A percentile compares a stretch with the other conserved stretches of the same genome.
Conservation (phyloP, 805 yeast species). For the Yueomyces sinensis region DNA sequence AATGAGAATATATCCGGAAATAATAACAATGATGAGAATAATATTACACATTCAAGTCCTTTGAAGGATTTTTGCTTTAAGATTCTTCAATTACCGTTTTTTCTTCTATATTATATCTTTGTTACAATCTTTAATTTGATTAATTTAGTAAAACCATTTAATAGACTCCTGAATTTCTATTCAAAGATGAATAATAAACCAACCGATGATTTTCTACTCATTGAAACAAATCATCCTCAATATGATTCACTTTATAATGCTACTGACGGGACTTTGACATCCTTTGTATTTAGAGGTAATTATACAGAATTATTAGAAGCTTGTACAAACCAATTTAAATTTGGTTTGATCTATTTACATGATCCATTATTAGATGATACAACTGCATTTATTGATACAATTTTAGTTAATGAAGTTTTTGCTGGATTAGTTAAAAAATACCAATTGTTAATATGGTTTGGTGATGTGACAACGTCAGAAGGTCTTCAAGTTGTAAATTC, state of each 20-base stretch:
- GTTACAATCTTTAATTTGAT: constrained; percentile 3
- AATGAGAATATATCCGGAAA: neutral
- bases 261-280: constrained; percentile 10
- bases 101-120: constrained; percentile 9
- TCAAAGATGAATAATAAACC: constrained; percentile 1
- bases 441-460: constrained; percentile 72
- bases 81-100: constrained; percentile 7
- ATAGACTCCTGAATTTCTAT: constrained; percentile 13
- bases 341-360: constrained; percentile 61
- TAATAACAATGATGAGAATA: neutral
- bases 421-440: constrained; percentile 33
- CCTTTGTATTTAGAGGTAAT: constrained; percentile 40
- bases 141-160: constrained; percentile 11
- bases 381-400: constrained; percentile 36
- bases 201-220: constrained; percentile 1
- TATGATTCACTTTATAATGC: constrained; percentile 19
- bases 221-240: neutral
- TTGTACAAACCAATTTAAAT: constrained; percentile 58
- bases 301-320: constrained; percentile 66
- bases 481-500: constrained; percentile 72
- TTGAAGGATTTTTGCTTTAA: neutral
- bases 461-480: constrained; percentile 69
- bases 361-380: constrained; percentile 54
- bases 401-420: constrained; percentile 40
- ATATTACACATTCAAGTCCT: neutral